Evolutionary conservation across 208 protist species (phyloP).

Genomic region (Vickermania ingenoplastis): DNA sequence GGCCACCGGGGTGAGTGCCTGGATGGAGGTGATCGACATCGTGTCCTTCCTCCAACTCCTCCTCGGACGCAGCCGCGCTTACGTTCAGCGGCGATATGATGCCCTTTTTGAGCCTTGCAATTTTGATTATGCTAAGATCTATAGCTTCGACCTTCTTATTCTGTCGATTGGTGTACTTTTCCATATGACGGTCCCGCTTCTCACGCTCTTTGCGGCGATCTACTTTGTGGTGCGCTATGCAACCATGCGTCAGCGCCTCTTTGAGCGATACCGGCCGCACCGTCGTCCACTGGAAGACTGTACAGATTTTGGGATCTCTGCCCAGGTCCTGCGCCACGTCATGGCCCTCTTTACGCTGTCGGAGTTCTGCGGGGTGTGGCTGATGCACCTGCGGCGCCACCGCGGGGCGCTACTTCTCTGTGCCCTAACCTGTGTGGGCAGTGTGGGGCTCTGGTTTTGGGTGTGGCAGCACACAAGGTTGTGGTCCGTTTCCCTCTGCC

Average conservation of each 20-base stretch:
- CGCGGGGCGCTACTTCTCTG: constrained; percentile 34
- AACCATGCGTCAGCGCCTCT: constrained; percentile 53
- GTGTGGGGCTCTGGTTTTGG: constrained; percentile 25
- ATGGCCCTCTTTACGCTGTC: constrained; percentile 55
- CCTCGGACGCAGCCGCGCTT: constrained; percentile 28
- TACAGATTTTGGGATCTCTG: constrained; percentile 54
- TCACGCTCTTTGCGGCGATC: constrained; percentile 40
- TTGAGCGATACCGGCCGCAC: constrained; percentile 55
- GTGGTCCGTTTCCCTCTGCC: constrained; percentile 44
- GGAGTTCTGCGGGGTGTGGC: constrained; percentile 41
- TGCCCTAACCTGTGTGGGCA: constrained; percentile 31
- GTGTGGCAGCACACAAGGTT: constrained; percentile 31
- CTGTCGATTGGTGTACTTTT: constrained; percentile 76
- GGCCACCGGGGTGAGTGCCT: constrained; percentile 43
- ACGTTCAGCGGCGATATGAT: constrained; percentile 70
- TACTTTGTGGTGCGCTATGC: constrained; percentile 70
- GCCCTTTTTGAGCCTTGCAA: constrained; percentile 45
- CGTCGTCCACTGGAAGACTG: constrained; percentile 45
- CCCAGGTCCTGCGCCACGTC: constrained; percentile 56
- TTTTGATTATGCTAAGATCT: constrained; percentile 40
- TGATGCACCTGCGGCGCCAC: constrained; percentile 54
- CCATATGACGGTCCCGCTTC: constrained; percentile 74
- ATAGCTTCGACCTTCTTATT: constrained; percentile 69
- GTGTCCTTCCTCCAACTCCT: constrained; percentile 35
- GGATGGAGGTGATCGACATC: constrained; percentile 54